A percentile compares a stretch with the other conserved stretches of the same genome.
These are phyloP conservation scores for Eucalyptus regnans DNA, from an alignment of 345 rosid species.

Conservation along the genomic window DNA sequence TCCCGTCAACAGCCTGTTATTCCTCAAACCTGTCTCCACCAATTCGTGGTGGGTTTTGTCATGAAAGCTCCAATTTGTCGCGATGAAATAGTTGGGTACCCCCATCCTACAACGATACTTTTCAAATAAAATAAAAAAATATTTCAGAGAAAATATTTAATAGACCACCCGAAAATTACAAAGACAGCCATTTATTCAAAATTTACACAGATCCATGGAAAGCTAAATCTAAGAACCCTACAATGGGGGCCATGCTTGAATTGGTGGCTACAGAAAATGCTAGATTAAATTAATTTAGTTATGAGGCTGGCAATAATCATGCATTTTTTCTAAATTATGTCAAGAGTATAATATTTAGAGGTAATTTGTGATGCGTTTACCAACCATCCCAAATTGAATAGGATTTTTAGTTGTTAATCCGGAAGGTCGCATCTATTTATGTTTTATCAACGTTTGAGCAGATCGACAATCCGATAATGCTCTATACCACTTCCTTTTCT, in stretches of 20 bases:
- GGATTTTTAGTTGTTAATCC: background rate
- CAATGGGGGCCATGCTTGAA: background rate
- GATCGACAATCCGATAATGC: rapidly evolving
- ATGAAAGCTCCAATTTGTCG: background rate
- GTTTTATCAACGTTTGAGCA: rapidly evolving
- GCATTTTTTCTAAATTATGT: background rate
- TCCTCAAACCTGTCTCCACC: background rate
- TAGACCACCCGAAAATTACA: background rate
- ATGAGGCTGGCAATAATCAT: background rate
- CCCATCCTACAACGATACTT: background rate
- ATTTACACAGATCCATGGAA: background rate
- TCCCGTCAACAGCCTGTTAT: background rate
- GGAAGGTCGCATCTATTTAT: background rate
- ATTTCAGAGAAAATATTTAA: background rate
- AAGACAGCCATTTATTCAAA: background rate
- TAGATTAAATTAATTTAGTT: background rate
- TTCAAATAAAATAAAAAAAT: background rate
- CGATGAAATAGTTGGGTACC: background rate
- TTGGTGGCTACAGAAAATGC: background rate
- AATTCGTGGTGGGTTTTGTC: background rate
- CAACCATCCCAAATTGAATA: background rate
- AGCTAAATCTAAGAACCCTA: background rate
- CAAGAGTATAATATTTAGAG: background rate
- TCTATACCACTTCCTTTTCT: background rate
- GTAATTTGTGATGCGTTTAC: background rate